Base-by-base conservation (phyloP, 805 yeast genomes). In the Alloascoidea hylecoeti region DNA sequence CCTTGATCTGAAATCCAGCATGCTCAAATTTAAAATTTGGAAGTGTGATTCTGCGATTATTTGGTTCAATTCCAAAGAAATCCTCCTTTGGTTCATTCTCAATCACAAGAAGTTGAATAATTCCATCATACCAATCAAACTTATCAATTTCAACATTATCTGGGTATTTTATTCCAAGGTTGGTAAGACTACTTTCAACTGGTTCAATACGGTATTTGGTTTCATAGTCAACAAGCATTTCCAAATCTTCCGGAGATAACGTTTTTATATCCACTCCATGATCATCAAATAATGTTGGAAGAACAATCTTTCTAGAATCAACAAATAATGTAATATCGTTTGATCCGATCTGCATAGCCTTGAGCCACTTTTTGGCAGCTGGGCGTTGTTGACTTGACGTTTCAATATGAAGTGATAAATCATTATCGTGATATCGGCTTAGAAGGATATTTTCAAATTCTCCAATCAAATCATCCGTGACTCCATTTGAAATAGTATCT, bases 381-480 rank as follows among this genome's bases (percentile, higher is more conserved):
- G 30, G 30, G 13, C 13, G n/a, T 23, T 9, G 13, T 9, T 9
- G 9, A 23, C n/a, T 23, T 9, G 30, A 23, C 9, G 30, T 23
- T 23, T 23, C 30, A 23, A 23, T 9, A 9, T 23, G 9, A 23
- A n/a, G 13, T n/a, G n/a, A n/a, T n/a, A n/a, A n/a, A n/a, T n/a
- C n/a, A n/a, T n/a, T n/a, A n/a, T n/a, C n/a, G n/a, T n/a, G n/a
- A n/a, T n/a, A n/a, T n/a, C n/a, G n/a, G n/a, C n/a, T n/a, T n/a
- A n/a, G n/a, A n/a, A n/a, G n/a, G n/a, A n/a, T n/a, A 23, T 23
- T 23, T 23, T 23, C 30, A 23, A 23, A 23, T 23, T 23, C 30
- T n/a, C n/a, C 30, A 23, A n/a, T 23, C 13, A 23, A n/a, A 9
- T 55, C 56, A 2, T 57, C 50, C n/a, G n/a, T n/a, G n/a, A n/a